These are phyloP conservation scores for Hordeum pubiflorum DNA, from an alignment of 202 grass and related monocot genomes.

Conservation along the genomic window DNA sequence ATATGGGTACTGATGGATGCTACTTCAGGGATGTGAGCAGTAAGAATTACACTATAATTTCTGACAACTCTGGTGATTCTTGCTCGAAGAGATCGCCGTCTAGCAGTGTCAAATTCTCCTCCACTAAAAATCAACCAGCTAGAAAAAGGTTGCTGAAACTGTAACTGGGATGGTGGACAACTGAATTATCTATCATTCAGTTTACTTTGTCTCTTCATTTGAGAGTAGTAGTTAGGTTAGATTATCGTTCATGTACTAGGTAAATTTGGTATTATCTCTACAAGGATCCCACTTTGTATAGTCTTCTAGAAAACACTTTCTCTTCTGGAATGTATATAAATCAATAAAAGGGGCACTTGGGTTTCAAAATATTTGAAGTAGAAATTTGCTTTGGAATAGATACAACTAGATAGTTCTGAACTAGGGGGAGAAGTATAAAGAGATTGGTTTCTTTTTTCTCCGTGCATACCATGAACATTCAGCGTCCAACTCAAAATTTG, in stretches of 20 bases:
- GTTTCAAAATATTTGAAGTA: background rate
- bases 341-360: background rate
- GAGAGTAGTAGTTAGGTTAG: slow-evolving; percentile 1
- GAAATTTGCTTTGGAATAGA: background rate
- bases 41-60: slow-evolving; percentile 66
- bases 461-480: background rate
- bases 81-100: slow-evolving; percentile 37
- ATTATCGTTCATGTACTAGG: slow-evolving; percentile 20
- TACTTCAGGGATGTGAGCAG: slow-evolving; percentile 81
- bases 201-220: slow-evolving; percentile 16
- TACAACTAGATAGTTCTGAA: background rate
- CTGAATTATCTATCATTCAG: background rate
- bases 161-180: background rate
- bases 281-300: slow-evolving; percentile 3
- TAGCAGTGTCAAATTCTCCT: background rate
- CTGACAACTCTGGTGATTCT: slow-evolving; percentile 37
- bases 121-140: slow-evolving; percentile 8
- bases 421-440: background rate
- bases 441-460: background rate
- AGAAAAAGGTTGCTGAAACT: slow-evolving; percentile 28
- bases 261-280: background rate
- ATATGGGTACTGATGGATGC: slow-evolving; percentile 68
- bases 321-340: background rate
- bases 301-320: background rate
- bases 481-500: background rate